These are phyloP conservation scores for Sclerotinia sclerotiorum DNA, from an alignment of 2,329 filamentous ascomycete genomes.

Conservation along the genomic window DNA sequence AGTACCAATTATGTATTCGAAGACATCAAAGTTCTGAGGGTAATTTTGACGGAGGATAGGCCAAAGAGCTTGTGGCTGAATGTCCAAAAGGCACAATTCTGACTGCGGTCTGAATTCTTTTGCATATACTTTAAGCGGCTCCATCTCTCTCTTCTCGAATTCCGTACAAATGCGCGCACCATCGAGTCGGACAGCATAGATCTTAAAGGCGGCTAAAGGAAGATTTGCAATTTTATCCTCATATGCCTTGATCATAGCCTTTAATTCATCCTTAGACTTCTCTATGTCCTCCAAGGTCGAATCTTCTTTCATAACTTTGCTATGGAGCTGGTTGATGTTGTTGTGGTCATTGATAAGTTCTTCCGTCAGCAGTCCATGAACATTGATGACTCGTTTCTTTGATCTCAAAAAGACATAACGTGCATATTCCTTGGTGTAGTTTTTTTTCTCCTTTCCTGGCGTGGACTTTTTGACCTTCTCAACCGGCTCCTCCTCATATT, in stretches of 20 bases:
- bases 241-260: background rate
- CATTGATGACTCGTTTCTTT: background rate
- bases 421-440: background rate
- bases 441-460: background rate
- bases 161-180: slow-evolving; percentile 8
- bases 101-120: slow-evolving; percentile 68
- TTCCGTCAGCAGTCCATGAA: background rate
- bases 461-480: background rate
- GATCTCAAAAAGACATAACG: background rate
- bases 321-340: slow-evolving; percentile 2
- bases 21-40: slow-evolving; percentile 46
- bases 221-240: background rate
- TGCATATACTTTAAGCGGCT: slow-evolving; percentile 60
- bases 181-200: slow-evolving; percentile 6
- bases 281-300: background rate
- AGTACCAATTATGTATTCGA: slow-evolving; percentile 52
- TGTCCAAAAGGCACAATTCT: slow-evolving; percentile 61
- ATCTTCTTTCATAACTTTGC: background rate
- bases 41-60: slow-evolving; percentile 48
- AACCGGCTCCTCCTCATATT: background rate
- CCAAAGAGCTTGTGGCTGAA: slow-evolving; percentile 59
- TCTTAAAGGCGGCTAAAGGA: background rate
- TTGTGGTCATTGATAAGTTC: slow-evolving; percentile 8
- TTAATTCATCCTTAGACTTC: background rate
- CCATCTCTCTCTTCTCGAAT: slow-evolving; percentile 53